Percentiles rank a stretch among this genome's conserved stretches.
phyloP scores from a whole-genome alignment of 1,284 basidiomycete species.

The Sanguinoderma infundibulare region DNA sequence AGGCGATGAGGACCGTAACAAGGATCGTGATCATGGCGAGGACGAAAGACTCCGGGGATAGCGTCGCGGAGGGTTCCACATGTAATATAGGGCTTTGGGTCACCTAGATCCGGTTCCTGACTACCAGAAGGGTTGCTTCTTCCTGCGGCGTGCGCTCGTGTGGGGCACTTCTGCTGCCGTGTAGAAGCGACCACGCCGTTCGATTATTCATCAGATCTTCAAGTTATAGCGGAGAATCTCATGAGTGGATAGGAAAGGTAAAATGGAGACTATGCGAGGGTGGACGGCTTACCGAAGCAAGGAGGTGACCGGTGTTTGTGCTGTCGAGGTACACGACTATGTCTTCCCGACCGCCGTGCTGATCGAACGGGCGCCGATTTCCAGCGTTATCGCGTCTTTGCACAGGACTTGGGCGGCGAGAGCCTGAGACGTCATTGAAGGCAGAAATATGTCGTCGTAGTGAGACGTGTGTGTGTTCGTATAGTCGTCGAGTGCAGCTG shows the following conservation, averaged over 20 bases:
- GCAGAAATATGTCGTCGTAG: too few species aligned
- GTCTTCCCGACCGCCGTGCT: neutral
- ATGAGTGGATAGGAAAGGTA: neutral
- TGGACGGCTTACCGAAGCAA: neutral
- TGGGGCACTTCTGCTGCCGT: neutral
- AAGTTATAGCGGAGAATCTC: neutral
- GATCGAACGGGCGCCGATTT: too few species aligned
- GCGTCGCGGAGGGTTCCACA: neutral
- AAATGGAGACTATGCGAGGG: neutral
- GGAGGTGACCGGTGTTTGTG: neutral
- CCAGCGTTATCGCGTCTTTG: too few species aligned
- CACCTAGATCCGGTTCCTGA: too few species aligned
- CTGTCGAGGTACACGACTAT: neutral
- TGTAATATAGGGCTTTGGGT: neutral
- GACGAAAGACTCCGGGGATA: neutral
- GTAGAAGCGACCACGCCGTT: neutral
- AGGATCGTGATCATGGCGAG: slow-evolving; percentile 3
- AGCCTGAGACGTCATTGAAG: too few species aligned
- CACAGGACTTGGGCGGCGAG: too few species aligned
- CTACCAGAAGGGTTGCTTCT: neutral
- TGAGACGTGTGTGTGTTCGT: too few species aligned
- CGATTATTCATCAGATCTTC: neutral
- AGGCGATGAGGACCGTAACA: neutral
- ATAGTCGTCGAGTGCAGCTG: too few species aligned
- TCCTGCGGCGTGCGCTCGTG: neutral